These are phyloP conservation scores for Tagetes erecta DNA, from an alignment of 129 eudicot genomes.

Conservation along the genomic window DNA sequence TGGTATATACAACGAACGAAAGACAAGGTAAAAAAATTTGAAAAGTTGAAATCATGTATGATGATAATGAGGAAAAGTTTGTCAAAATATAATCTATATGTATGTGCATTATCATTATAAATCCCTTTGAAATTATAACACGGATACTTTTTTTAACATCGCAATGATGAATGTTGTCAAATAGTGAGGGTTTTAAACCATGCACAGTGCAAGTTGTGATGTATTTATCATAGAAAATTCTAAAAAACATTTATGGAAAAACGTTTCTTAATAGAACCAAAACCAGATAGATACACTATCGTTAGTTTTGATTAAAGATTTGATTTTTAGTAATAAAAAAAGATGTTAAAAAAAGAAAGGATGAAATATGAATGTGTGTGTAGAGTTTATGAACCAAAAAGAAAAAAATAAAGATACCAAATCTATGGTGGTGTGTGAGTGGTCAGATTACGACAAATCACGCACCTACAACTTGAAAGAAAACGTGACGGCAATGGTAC, in stretches of 20 bases:
- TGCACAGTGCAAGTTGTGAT: too few relatives aligned
- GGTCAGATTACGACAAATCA: slow-evolving; percentile 18
- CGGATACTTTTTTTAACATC: too few relatives aligned
- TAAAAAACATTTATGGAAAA: too few relatives aligned
- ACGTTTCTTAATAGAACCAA: too few relatives aligned
- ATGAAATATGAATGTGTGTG: not conserved
- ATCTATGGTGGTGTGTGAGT: slow-evolving; percentile 34
- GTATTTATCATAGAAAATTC: too few relatives aligned
- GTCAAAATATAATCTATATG: not conserved
- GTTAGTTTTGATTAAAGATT: not conserved
- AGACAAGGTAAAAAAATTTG: not conserved
- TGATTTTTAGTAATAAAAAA: not conserved
- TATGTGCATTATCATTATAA: not conserved
- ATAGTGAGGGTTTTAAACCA: too few relatives aligned
- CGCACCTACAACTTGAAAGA: slow-evolving; percentile 14
- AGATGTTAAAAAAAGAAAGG: not conserved
- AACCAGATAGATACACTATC: too few relatives aligned
- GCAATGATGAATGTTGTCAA: too few relatives aligned
- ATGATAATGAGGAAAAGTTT: not conserved
- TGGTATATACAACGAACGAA: too few relatives aligned
- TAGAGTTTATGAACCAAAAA: slow-evolving; percentile 2
- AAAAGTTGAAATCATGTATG: not conserved
- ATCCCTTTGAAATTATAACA: not conserved
- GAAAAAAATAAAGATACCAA: slow-evolving; percentile 15
- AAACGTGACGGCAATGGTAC: slow-evolving; percentile 20